Evolutionary conservation across 2,329 filamentous ascomycete species (phyloP).

Genomic region (Fusarium pilosicola): DNA sequence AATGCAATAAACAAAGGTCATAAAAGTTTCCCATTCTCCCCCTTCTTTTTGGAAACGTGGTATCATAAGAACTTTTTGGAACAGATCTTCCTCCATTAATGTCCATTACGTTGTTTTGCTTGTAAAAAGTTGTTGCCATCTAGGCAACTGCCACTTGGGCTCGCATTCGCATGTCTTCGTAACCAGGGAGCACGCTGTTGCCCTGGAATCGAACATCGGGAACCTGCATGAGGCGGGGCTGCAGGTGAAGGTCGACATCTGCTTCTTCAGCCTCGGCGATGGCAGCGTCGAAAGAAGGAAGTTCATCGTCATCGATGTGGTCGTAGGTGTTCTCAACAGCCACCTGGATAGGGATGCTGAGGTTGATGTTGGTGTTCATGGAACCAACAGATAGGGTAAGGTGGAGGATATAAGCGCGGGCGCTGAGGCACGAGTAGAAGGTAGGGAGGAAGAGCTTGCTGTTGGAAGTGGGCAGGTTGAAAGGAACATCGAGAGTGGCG

Average conservation of each 20-base stretch:
- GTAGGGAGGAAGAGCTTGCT: slow-evolving; percentile 65
- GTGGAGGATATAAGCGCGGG: slow-evolving; percentile 64
- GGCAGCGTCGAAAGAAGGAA: slow-evolving; percentile 62
- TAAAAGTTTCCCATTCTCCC: slow-evolving; percentile 26
- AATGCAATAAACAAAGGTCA: slow-evolving; percentile 26
- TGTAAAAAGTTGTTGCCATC: slow-evolving; percentile 1
- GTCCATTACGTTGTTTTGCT: slow-evolving; percentile 25
- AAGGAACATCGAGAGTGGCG: slow-evolving; percentile 58
- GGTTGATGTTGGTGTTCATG: slow-evolving; percentile 54
- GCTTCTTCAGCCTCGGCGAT: slow-evolving; percentile 55
- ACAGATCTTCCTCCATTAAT: slow-evolving; percentile 32
- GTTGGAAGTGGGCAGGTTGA: slow-evolving; percentile 58
- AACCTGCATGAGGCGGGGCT: slow-evolving; percentile 52
- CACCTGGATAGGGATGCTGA: slow-evolving; percentile 63
- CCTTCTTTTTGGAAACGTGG: slow-evolving; percentile 21
- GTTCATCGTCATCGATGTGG: slow-evolving; percentile 46
- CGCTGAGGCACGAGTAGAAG: slow-evolving; percentile 67
- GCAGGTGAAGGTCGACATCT: slow-evolving; percentile 56
- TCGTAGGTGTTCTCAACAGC: slow-evolving; percentile 54
- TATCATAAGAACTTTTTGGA: slow-evolving; percentile 31
- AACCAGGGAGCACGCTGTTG: slow-evolving; percentile 52
- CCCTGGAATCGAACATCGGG: slow-evolving; percentile 48
- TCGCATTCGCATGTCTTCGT: slow-evolving; percentile 48
- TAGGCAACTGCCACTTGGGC: slow-evolving; percentile 41
- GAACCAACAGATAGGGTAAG: slow-evolving; percentile 57